Evolutionary conservation across 2,329 filamentous ascomycete species (phyloP), one percentile per base, ranked within the genome.

Genomic region (Pleurostoma richardsiae): DNA sequence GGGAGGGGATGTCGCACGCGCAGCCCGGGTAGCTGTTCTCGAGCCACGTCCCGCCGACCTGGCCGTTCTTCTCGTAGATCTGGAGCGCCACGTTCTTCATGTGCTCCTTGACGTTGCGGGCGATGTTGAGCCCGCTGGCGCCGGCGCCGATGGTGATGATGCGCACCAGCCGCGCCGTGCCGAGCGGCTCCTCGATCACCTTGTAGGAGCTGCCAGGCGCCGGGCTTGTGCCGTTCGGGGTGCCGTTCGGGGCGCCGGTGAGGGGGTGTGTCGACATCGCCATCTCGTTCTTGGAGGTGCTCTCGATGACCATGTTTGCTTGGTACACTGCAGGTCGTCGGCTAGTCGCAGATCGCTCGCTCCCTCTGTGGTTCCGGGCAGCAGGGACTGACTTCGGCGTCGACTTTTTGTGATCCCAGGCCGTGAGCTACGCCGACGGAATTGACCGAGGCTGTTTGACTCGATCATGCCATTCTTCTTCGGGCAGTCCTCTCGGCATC

Each of bases 1-100:
- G 70, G 3, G 74, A 66, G 4, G 76, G 73, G 7, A 80, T 69
- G 43, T 49, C 47, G 29, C 47, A 49, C 4, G 43, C 44, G 4
- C 26, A n/a, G 10, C 47, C 47, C 3, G 47, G 47, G 19, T 45
- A 44, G 19, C 38, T 31, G 43, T 76, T 77, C 46, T 74, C 73
- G 46, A 74, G 68, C 73, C 73, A 77, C 3, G 71, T 76, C 1
- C 73, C 72, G 30, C 71, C 72, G 52, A 84, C 72, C 46, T 83
- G 80, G 0, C 63, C 57, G 51, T 85, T 85, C 63, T 85, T 85
- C 56, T 86, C 82, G 41, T 78, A 77, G 33, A 86, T 78, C 0
- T 36, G 33, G 33, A 36, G 33, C 8, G 8, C 33, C 8, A 36
- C 33, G 33, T 36, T 36, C 33, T 36, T 36, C 33, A 36, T 36